Evolutionary conservation across 345 rosid genomes (phyloP), one percentile per base, ranked within the genome.

Genomic region (Aurinia saxatilis): DNA sequence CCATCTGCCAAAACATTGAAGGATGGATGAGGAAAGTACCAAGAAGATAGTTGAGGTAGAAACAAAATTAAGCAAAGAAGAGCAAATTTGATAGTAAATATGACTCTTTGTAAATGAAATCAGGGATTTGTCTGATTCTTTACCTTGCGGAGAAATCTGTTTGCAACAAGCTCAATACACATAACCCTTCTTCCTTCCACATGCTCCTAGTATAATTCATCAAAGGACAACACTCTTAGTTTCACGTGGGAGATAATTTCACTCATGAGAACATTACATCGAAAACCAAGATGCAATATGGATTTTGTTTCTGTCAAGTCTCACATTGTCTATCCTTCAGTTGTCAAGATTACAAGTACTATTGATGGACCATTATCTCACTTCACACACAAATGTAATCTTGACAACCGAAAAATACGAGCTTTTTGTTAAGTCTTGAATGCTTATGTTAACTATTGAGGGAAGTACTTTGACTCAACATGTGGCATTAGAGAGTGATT

Each of bases 81-180:
- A 38, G 54, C 23, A 56, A 27, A 8, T 36, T 63, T 31, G 58
- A 18, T 18, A 16, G 13, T 4, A 19, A 30, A 34, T 27, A 44
- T 14, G 49, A 50, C 38, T 60, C 29, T 38, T 49, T 10, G 7
- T 8, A 29, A 49, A 34, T n/a, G 21, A 57, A 39, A 46, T 19
- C 46, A 19, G 14, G 34, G 39, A 37, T 36, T 55, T 30, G 34
- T 13, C 11, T 4, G 25, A 8, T 36, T 49, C 30, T n/a, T 21
- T 48, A 93, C 96, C 97, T 77, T 90, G 70, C 95, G 95, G n/a
- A 93, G 80, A 79, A 90, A 90, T 50, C 95, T 76, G 77, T 93
- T 90, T 44, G 84, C 95, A 50, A 93, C 87, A 63, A 93, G 86
- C 78, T 93, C 99, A 56, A 90, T 58, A 39, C 96, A 87, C 91